Evolutionary conservation across 306 rosid genomes (phyloP).

Genomic region (Boehmeria nivea): DNA sequence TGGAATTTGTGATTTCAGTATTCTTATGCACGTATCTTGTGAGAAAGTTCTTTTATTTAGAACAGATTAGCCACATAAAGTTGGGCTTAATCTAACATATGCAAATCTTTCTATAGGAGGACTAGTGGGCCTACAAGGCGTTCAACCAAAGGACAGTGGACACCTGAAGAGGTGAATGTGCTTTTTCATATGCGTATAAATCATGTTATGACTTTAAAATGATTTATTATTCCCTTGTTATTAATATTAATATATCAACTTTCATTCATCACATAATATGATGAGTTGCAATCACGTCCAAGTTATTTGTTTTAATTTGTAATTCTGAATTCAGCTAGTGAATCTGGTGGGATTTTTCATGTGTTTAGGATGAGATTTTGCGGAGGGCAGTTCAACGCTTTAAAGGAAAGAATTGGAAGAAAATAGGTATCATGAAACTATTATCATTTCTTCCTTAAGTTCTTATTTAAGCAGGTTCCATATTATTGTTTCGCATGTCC

Average conservation of each 20-base stretch:
- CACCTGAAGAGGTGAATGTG: conserved; percentile 70
- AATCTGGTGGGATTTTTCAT: conserved; percentile 22
- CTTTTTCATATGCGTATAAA: no score
- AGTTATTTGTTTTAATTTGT: background rate
- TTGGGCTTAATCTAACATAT: background rate
- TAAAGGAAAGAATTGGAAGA: conserved; percentile 96
- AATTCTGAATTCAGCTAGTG: background rate
- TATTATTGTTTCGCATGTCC: no score
- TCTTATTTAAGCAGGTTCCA: no score
- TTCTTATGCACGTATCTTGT: no score
- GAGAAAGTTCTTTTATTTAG: no score
- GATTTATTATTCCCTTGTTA: no score
- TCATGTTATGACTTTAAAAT: background rate
- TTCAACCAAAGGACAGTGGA: conserved; percentile 99
- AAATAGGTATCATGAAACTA: conserved; percentile 57
- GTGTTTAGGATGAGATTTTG: conserved; percentile 69
- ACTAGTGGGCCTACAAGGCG: conserved; percentile 99
- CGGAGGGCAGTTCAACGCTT: conserved; percentile 80
- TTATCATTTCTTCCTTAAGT: no score
- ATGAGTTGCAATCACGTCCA: background rate
- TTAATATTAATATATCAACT: no score
- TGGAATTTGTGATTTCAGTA: no score
- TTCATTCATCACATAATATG: no score
- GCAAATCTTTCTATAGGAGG: conserved; percentile 54
- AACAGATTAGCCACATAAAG: background rate